Evolutionary conservation across 257 asterid species (phyloP).

Genomic region (Solanum ossicruentum): DNA sequence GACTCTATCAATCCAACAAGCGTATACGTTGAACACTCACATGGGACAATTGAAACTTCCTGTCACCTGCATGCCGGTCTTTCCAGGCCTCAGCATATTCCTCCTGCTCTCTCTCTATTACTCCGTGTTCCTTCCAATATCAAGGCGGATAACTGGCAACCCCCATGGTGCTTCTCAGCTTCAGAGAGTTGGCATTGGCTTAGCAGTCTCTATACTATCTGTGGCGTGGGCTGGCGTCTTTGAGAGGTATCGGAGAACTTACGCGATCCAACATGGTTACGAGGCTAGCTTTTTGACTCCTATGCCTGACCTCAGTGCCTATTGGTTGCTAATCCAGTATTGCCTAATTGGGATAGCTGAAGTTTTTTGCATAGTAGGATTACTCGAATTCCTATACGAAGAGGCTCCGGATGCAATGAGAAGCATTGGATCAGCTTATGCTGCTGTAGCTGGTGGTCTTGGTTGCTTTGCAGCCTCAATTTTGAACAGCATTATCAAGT

Average conservation of each 20-base stretch:
- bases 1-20: slow-evolving; percentile 93
- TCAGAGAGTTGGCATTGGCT: slow-evolving; percentile 91
- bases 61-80: slow-evolving; percentile 96
- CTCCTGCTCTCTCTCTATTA: slow-evolving; percentile 75
- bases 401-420: slow-evolving; percentile 99
- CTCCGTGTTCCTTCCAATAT: slow-evolving; percentile 72
- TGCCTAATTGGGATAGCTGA: slow-evolving; percentile 97
- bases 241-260: slow-evolving; percentile 75
- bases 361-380: slow-evolving; percentile 85
- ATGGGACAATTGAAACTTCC: slow-evolving; percentile 85
- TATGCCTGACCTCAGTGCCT: slow-evolving; percentile 78
- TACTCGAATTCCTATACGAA: slow-evolving; percentile 80
- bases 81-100: slow-evolving; percentile 94
- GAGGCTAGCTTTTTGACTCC: slow-evolving; percentile 71
- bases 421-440: slow-evolving; percentile 93
- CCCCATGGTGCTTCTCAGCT: slow-evolving; percentile 98
- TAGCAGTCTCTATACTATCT: slow-evolving; percentile 70
- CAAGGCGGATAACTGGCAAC: slow-evolving; percentile 79
- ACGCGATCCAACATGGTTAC: slow-evolving; percentile 61
- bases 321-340: slow-evolving; percentile 86
- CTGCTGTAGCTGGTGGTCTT: slow-evolving; percentile 95
- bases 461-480: slow-evolving; percentile 93
- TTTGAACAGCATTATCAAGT: slow-evolving; percentile 66
- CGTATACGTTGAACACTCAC: slow-evolving; percentile 80
- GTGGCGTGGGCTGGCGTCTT: slow-evolving; percentile 80